Percentiles rank a stretch among this genome's conserved stretches.
These are phyloP conservation scores for Coniochaeta ligniaria DNA, from an alignment of 2,329 filamentous ascomycete genomes.

Conservation along the genomic window DNA sequence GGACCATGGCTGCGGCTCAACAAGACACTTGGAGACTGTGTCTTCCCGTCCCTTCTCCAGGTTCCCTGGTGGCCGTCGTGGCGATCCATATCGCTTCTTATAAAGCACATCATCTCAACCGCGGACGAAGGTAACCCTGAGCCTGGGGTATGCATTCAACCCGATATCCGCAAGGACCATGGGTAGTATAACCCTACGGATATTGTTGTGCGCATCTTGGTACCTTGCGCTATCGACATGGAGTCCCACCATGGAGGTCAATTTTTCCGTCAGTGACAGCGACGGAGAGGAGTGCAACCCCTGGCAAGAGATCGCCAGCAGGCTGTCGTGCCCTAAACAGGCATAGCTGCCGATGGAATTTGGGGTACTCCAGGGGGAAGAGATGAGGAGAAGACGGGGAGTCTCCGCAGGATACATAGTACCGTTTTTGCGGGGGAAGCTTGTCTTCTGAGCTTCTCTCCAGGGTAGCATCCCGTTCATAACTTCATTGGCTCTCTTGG, in stretches of 20 bases:
- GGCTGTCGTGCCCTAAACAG: neutral
- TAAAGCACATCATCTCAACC: neutral
- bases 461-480: too few species aligned
- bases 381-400: neutral
- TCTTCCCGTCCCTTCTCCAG: neutral
- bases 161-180: neutral
- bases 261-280: constrained; percentile 3
- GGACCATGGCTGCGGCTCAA: neutral
- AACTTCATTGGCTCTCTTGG: neutral
- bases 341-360: neutral
- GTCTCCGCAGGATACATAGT: constrained; percentile 1
- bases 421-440: neutral
- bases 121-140: neutral
- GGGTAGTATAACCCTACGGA: neutral
- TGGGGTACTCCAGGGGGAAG: neutral
- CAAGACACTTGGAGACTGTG: neutral
- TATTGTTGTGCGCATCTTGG: neutral
- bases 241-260: neutral
- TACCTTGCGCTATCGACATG: neutral
- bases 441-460: neutral
- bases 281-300: neutral
- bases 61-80: neutral
- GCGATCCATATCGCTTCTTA: neutral
- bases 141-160: neutral
- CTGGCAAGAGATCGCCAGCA: neutral